Evolutionary conservation across 2,329 filamentous ascomycete species (phyloP).

Genomic region (Cladosporium cucumerinum): DNA sequence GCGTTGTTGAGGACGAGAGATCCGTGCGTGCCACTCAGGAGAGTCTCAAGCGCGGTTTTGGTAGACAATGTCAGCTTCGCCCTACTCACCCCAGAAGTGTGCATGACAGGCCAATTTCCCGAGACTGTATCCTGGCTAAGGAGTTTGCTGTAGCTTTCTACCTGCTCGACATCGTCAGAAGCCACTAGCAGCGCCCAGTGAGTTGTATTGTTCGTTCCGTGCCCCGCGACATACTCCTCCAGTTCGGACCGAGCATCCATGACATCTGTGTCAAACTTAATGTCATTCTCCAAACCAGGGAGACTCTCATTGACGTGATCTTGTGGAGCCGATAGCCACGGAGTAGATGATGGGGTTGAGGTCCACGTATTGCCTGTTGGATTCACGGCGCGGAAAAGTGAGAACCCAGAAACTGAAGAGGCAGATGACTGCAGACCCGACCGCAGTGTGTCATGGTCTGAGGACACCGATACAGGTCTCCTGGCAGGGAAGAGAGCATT

Average conservation of each 20-base stretch:
- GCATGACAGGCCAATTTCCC: neutral
- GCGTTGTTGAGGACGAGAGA: neutral
- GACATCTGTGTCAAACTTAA: neutral
- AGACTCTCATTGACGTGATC: neutral
- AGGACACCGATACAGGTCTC: slow-evolving; percentile 57
- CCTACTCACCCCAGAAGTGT: neutral
- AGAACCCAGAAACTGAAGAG: slow-evolving; percentile 49
- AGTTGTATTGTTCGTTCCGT: neutral
- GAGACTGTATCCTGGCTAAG: neutral
- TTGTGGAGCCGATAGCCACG: neutral
- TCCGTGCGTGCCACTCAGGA: neutral
- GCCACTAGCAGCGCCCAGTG: neutral
- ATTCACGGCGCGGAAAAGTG: slow-evolving; percentile 42
- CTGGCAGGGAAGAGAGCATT: slow-evolving; percentile 79
- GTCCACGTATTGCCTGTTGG: neutral
- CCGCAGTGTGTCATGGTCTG: slow-evolving; percentile 47
- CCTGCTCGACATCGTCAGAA: neutral
- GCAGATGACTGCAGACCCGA: slow-evolving; percentile 46
- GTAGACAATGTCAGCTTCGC: neutral
- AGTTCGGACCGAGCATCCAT: slow-evolving; percentile 12
- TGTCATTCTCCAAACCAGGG: neutral
- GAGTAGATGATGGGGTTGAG: neutral
- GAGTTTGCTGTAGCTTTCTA: neutral
- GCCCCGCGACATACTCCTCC: slow-evolving; percentile 5
- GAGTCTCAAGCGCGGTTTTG: neutral